phyloP scores from a whole-genome alignment of 768 basidiomycete genomes.

The Kwoniella bestiolae region DNA sequence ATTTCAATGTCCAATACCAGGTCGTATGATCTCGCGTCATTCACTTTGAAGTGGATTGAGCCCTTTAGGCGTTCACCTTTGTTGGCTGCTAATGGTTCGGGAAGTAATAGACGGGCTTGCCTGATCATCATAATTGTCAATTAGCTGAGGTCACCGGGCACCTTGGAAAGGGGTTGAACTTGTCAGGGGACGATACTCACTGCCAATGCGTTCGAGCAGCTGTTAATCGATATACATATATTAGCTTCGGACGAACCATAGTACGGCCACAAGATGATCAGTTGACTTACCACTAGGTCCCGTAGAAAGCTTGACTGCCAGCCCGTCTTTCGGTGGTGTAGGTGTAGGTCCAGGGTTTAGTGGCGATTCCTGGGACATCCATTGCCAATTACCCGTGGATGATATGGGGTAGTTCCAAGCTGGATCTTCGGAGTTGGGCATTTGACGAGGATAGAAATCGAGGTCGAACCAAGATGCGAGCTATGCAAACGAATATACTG shows the following conservation, averaged over 20 bases:
- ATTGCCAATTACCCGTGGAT: constrained; percentile 34
- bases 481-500: constrained; percentile 20
- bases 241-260: too few species aligned
- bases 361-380: constrained; percentile 34
- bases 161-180: too few species aligned
- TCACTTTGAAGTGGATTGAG: constrained; percentile 49
- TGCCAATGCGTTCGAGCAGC: constrained; percentile 57
- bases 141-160: too few species aligned
- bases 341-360: constrained; percentile 50
- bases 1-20: constrained; percentile 48
- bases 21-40: constrained; percentile 55
- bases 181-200: constrained; percentile 27
- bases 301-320: constrained; percentile 49
- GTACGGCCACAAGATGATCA: neutral
- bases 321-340: constrained; percentile 40
- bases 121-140: too few species aligned
- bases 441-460: constrained; percentile 46
- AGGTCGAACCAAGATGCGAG: constrained; percentile 57
- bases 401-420: constrained; percentile 46
- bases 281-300: constrained; percentile 48
- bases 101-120: constrained; percentile 52
- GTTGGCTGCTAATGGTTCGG: constrained; percentile 56
- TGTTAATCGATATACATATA: constrained; percentile 5
- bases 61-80: constrained; percentile 50
- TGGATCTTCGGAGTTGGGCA: constrained; percentile 24